phyloP scores from a whole-genome alignment of 163 green algal genomes.

The Chlamydomonas reinhardtii region DNA sequence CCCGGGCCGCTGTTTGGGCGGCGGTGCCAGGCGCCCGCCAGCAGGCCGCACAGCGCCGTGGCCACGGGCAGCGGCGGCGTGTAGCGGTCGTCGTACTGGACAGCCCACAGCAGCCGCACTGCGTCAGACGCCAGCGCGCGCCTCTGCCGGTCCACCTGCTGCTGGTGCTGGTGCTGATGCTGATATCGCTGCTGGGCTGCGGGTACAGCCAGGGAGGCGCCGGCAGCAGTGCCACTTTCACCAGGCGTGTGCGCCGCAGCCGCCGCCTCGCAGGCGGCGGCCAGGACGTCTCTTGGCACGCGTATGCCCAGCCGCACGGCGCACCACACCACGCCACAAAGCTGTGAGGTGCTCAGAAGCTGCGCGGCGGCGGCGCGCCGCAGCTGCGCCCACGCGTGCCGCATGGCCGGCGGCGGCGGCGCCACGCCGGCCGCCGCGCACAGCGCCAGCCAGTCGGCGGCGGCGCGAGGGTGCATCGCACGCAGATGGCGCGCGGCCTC shows the following conservation, averaged over 20 bases:
- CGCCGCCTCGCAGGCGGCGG: constrained; percentile 13
- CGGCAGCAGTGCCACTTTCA: too few species aligned
- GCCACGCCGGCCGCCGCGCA: background rate
- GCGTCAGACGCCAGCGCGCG: background rate
- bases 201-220: too few species aligned
- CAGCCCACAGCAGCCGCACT: constrained; percentile 34
- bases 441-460: constrained; percentile 13
- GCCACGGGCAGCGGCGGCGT: background rate
- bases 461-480: constrained; percentile 18
- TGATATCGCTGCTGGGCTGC: background rate
- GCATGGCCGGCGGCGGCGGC: background rate
- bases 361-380: background rate
- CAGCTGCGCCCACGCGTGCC: constrained; percentile 2
- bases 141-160: background rate
- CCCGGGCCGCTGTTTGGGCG: too few species aligned
- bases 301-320: constrained; percentile 12
- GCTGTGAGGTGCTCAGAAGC: background rate
- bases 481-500: background rate
- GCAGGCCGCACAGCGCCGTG: background rate
- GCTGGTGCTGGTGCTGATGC: background rate
- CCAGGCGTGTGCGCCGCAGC: background rate
- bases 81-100: constrained; percentile 42
- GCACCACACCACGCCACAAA: background rate
- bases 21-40: constrained; percentile 1
- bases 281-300: constrained; percentile 1